Conservation (phyloP, 805 yeast genomes). For the Saturnispora quitensis region DNA sequence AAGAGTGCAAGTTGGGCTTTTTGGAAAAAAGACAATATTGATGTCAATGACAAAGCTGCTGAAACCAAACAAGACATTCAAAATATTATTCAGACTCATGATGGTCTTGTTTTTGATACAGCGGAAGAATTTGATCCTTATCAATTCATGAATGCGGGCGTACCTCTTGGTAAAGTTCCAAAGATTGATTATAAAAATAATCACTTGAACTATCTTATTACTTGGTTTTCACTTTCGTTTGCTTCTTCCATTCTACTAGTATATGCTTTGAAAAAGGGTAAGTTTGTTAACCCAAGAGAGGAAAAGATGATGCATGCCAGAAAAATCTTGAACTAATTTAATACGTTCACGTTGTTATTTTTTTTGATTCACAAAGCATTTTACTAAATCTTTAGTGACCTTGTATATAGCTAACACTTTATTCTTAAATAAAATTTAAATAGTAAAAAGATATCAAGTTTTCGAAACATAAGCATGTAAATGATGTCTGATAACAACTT, state of each 20-base stretch:
- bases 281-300: conserved; percentile 29
- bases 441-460: not conserved
- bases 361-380: not conserved
- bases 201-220: conserved; percentile 83
- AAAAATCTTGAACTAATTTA: conserved; percentile 25
- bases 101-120: conserved; percentile 15
- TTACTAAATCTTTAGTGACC: not conserved
- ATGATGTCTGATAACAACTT: not conserved
- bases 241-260: conserved; percentile 62
- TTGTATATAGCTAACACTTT: not conserved
- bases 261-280: conserved; percentile 39
- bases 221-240: conserved; percentile 87
- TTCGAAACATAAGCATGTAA: not conserved
- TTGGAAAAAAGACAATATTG: conserved; percentile 7
- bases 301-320: conserved; percentile 45
- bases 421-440: not conserved
- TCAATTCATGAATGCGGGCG: conserved; percentile 71
- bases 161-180: conserved; percentile 83
- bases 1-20: conserved; percentile 9
- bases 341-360: conserved; percentile 1
- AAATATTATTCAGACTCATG: conserved; percentile 5
- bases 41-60: not conserved
- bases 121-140: conserved; percentile 38
- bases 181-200: conserved; percentile 75
- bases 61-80: not conserved